These are phyloP conservation scores for Cladosporium sp. DNA, from an alignment of 2,329 filamentous ascomycete genomes.

Conservation along the genomic window DNA sequence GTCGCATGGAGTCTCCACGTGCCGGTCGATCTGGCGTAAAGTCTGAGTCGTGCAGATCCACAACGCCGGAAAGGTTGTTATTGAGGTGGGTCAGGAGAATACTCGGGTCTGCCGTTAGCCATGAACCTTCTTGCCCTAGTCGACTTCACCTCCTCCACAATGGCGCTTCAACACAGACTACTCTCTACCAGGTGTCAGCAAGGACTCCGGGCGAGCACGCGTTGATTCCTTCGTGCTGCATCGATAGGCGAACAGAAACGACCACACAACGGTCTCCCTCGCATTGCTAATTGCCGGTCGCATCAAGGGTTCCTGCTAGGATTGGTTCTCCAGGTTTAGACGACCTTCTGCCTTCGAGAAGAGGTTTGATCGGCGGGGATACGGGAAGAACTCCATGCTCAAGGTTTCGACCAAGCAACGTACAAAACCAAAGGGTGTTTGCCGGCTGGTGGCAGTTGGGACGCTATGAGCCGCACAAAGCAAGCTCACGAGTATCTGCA, in stretches of 20 bases:
- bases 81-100: background rate
- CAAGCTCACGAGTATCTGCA: background rate
- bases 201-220: background rate
- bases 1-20: background rate
- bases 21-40: background rate
- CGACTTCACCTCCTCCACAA: constrained; percentile 3
- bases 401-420: background rate
- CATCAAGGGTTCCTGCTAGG: background rate
- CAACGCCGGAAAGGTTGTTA: background rate
- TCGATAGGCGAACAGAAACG: background rate
- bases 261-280: background rate
- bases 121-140: constrained; percentile 6
- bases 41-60: constrained; percentile 6
- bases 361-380: background rate
- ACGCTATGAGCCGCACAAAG: background rate
- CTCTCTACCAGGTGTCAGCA: background rate
- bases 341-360: background rate
- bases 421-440: background rate
- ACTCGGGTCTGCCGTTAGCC: background rate
- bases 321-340: background rate
- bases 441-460: background rate
- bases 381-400: background rate
- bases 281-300: background rate
- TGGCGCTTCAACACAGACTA: background rate
- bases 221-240: background rate